Conservation (phyloP, 2,329 filamentous ascomycete species). For the Aureobasidium melanogenum region DNA sequence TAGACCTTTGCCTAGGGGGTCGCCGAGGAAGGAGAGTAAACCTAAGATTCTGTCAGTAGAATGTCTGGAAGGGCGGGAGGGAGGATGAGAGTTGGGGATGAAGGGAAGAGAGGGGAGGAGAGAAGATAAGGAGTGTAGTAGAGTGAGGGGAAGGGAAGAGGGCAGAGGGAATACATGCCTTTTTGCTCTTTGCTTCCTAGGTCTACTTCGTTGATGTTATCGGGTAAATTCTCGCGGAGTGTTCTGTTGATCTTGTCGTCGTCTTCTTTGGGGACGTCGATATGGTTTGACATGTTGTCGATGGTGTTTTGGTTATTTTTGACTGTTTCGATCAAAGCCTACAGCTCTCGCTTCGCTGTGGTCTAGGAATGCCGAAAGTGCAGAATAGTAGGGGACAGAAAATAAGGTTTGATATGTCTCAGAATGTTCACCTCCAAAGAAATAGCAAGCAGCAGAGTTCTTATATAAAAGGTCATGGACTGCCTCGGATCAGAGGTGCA, state of each 20-base stretch:
- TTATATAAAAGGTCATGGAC: background rate
- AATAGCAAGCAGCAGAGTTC: background rate
- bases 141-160: no score
- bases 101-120: background rate
- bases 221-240: background rate
- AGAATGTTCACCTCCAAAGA: background rate
- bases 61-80: background rate
- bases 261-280: background rate
- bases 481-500: background rate
- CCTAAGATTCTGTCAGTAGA: background rate
- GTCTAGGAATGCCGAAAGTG: background rate
- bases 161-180: background rate
- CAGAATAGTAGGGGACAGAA: background rate
- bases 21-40: constrained; percentile 23
- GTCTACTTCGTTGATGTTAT: background rate
- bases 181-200: background rate
- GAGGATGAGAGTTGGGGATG: background rate
- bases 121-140: background rate
- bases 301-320: no score
- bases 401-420: background rate
- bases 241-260: background rate
- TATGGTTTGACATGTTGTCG: background rate
- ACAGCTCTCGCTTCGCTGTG: no score
- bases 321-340: no score
- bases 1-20: constrained; percentile 27